phyloP scores from a whole-genome alignment of 176 grass and related monocot genomes.

The Raddia distichophylla region DNA sequence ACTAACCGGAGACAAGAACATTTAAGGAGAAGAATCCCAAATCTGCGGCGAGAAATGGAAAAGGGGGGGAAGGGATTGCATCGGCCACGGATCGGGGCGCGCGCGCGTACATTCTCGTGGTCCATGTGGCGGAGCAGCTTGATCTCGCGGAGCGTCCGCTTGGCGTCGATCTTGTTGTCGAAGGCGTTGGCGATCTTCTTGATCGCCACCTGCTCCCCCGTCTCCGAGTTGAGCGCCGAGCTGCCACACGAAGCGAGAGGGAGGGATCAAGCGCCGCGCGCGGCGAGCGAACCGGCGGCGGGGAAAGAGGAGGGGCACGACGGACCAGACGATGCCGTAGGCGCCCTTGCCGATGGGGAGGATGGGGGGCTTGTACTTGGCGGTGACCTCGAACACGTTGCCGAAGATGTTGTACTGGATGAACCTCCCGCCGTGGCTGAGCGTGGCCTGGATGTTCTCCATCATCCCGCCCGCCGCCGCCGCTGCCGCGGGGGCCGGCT shows the following conservation, averaged over 20 bases:
- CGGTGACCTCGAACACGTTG: conserved; percentile 92
- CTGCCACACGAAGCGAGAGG: no score
- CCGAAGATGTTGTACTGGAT: conserved; percentile 99
- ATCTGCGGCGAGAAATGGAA: neutral
- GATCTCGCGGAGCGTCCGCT: conserved; percentile 97
- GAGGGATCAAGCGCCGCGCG: no score
- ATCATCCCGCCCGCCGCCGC: conserved; percentile 26
- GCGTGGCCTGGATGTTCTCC: conserved; percentile 84
- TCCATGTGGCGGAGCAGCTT: conserved; percentile 99
- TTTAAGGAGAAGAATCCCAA: conserved; percentile 30
- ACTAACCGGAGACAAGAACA: neutral
- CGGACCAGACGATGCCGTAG: conserved; percentile 96
- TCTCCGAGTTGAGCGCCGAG: conserved; percentile 93
- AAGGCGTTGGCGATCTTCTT: conserved; percentile 99
- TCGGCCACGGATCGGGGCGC: conserved; percentile 5
- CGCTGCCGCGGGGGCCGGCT: neutral
- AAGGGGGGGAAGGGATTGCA: neutral
- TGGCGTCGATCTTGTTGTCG: conserved; percentile 98
- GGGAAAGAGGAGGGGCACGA: neutral
- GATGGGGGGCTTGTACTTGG: conserved; percentile 89
- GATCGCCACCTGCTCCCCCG: conserved; percentile 94
- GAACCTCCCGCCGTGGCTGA: conserved; percentile 89
- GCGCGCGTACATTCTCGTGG: conserved; percentile 78
- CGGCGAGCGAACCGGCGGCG: neutral
- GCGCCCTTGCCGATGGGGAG: conserved; percentile 98